Base-by-base conservation (phyloP, 768 basidiomycete species). In the Suillus subalutaceus region DNA sequence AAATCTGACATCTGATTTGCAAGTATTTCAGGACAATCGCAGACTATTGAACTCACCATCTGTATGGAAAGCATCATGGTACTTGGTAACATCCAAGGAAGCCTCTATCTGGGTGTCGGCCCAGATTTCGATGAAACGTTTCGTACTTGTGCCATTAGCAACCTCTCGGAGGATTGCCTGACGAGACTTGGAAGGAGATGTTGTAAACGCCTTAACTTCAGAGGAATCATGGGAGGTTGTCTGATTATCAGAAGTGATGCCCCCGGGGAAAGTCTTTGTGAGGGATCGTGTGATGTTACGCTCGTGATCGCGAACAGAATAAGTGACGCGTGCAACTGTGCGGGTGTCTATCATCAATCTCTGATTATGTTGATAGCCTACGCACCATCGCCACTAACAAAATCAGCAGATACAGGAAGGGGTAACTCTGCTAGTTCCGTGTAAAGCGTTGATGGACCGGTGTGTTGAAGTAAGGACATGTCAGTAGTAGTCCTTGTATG, bases 111-210 rank as follows among this genome's bases (percentile, higher is more conserved):
- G 68, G 37, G 81, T 77, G 0, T 78, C 80, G 0, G 74, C 70
- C 88, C 89, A 90, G 16, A 91, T 75, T 72, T 92, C 90, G 0
- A 91, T 81, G 62, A 80, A 84, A 41, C 88, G 81, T 67, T 81
- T 85, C 66, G 82, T 79, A 37, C 60, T 44, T 40, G 67, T 62
- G 16, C 65, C 71, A 9, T 64, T 68, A 1, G 72, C 41, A 2
- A 72, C 68, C 38, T 80, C 79, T 8, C 84, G 81, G 40, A 91
- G 79, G 44, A 86, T 68, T 1, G 84, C 89, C 2, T 81, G 78
- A 16, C 76, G 76, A 26, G 71, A 72, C 20, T 77, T 77, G 7
- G 79, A 81, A 0, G 83, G 79, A 10, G 88, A 88, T 15, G 77
- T 64, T 6, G 76, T 70, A n/a, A 80, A 78, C 6, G 78, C 80